Percentiles rank a stretch among this genome's conserved stretches.
Conservation (phyloP, 1,284 basidiomycete genomes). For the Grifola frondosa region DNA sequence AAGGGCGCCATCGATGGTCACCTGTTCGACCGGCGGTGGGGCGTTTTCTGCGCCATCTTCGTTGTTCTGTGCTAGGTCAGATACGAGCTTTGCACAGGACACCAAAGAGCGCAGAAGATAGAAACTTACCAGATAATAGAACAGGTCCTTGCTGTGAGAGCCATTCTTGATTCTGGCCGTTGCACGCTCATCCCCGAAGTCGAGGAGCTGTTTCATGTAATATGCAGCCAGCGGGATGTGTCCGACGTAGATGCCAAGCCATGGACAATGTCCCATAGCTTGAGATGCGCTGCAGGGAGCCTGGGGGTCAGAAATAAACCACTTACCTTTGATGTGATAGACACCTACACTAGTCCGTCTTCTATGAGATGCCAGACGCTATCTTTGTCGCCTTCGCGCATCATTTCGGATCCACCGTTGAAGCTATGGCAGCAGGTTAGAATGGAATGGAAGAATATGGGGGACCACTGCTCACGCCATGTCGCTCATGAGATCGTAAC, state of each 20-base stretch:
- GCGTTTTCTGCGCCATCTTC: conserved; percentile 16
- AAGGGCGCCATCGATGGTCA: conserved; percentile 15
- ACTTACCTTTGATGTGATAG: not conserved
- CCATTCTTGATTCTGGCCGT: conserved; percentile 5
- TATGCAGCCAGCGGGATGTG: conserved; percentile 10
- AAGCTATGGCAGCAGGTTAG: conserved; percentile 3
- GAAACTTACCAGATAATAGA: conserved; percentile 17
- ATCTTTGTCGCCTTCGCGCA: conserved; percentile 12
- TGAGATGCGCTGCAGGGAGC: conserved; percentile 1
- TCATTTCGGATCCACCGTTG: conserved; percentile 13
- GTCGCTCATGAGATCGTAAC: conserved; percentile 41
- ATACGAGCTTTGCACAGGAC: no score
- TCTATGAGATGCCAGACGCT: conserved; percentile 12
- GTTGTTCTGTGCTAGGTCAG: conserved; percentile 18
- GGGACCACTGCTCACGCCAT: conserved; percentile 28
- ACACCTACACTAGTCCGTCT: conserved; percentile 12
- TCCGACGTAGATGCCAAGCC: conserved; percentile 6
- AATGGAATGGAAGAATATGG: not conserved
- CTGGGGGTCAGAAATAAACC: not conserved
- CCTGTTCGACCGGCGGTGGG: conserved; percentile 6
- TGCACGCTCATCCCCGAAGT: not conserved
- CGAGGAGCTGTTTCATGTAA: conserved; percentile 6
- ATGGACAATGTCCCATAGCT: conserved; percentile 1
- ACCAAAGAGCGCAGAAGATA: not conserved
- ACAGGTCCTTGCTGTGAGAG: conserved; percentile 14